Evolutionary conservation across 257 asterid genomes (phyloP).

Genomic region (Petunia axillaris): DNA sequence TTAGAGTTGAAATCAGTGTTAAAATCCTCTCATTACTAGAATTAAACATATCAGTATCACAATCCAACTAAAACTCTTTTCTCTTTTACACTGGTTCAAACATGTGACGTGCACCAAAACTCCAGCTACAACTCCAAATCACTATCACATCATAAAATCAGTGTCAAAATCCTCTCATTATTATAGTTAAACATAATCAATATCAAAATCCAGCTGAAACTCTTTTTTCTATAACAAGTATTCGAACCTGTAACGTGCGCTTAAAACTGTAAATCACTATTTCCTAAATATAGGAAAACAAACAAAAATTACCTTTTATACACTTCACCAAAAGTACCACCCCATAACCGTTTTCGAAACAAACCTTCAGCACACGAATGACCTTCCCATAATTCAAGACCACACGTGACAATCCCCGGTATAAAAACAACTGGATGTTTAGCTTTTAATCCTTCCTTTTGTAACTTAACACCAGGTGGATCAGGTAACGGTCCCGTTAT

Average conservation of each 20-base stretch:
- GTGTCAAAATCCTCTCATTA: not conserved
- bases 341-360: constrained; percentile 63
- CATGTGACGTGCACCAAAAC: no score
- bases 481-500: constrained; percentile 91
- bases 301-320: constrained; percentile 43
- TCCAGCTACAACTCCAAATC: no score
- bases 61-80: no score
- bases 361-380: constrained; percentile 73
- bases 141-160: not conserved
- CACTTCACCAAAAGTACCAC: constrained; percentile 62
- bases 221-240: not conserved
- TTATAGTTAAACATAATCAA: not conserved
- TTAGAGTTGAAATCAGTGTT: not conserved
- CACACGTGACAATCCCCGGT: constrained; percentile 90
- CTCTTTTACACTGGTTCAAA: no score
- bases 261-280: no score
- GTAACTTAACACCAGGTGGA: constrained; percentile 80
- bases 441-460: constrained; percentile 69
- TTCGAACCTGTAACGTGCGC: no score
- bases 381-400: constrained; percentile 95
- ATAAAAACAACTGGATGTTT: constrained; percentile 69
- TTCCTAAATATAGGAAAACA: not conserved
- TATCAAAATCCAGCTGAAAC: not conserved
- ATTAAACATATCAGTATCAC: no score
- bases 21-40: not conserved